phyloP scores from a whole-genome alignment of 1,284 basidiomycete genomes.

The Pseudozyma tsukubaensis region DNA sequence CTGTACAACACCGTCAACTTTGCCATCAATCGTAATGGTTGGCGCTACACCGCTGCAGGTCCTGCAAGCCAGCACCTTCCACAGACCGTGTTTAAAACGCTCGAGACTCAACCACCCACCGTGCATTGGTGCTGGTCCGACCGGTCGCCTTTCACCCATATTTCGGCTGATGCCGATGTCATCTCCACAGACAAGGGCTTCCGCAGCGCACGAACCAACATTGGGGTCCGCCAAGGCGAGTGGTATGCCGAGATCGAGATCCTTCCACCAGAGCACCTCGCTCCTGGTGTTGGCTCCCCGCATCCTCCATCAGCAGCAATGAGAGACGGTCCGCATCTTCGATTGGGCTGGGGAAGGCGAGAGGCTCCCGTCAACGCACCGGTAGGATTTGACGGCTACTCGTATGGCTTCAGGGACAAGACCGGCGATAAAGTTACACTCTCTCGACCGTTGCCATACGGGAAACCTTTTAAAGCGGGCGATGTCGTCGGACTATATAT shows the following conservation, averaged over 20 bases:
- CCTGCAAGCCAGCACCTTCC: constrained; percentile 56
- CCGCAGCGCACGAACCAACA: constrained; percentile 87
- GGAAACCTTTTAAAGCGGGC: constrained; percentile 77
- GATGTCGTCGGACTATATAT: constrained; percentile 95
- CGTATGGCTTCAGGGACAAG: constrained; percentile 90
- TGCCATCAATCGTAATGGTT: constrained; percentile 63
- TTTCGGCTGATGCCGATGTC: constrained; percentile 83
- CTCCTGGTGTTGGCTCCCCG: constrained; percentile 70
- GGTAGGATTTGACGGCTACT: constrained; percentile 91
- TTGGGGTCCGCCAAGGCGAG: constrained; percentile 85
- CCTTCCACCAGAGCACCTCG: constrained; percentile 73
- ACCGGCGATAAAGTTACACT: constrained; percentile 89
- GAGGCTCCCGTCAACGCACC: constrained; percentile 93
- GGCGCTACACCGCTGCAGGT: constrained; percentile 64
- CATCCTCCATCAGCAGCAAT: constrained; percentile 45
- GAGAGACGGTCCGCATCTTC: constrained; percentile 79
- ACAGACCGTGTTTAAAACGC: constrained; percentile 56
- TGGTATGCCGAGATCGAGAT: constrained; percentile 94
- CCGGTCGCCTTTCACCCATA: constrained; percentile 76
- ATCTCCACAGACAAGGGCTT: constrained; percentile 88
- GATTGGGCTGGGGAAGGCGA: constrained; percentile 89
- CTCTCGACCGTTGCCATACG: constrained; percentile 82
- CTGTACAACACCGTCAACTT: constrained; percentile 54
- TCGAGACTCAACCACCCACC: constrained; percentile 51
- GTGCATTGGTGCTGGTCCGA: constrained; percentile 74